These are phyloP conservation scores for Penicillium griseofulvum DNA, from an alignment of 2,329 filamentous ascomycete genomes.

Conservation along the genomic window DNA sequence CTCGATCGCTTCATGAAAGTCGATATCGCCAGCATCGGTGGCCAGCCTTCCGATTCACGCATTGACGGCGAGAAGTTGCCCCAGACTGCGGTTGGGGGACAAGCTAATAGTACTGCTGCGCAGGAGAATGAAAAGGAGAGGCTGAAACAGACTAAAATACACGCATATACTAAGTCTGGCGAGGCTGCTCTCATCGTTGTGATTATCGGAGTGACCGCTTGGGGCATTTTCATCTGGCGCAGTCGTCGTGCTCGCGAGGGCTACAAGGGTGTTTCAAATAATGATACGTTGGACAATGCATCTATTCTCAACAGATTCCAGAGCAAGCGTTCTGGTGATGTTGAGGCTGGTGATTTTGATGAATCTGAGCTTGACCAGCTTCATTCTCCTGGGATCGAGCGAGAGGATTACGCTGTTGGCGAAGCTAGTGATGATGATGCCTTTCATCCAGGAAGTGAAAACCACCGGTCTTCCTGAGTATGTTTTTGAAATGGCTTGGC, in stretches of 20 bases:
- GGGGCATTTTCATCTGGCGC: constrained; percentile 69
- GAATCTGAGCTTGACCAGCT: constrained; percentile 60
- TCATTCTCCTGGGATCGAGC: constrained; percentile 35
- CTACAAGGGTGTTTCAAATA: constrained; percentile 44
- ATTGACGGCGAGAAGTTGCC: constrained; percentile 83
- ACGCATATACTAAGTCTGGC: constrained; percentile 82
- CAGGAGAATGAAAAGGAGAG: constrained; percentile 67
- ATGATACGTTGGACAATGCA: constrained; percentile 34
- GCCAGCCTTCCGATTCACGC: constrained; percentile 70
- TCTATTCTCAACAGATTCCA: constrained; percentile 51
- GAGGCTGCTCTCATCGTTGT: constrained; percentile 83
- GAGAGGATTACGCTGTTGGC: constrained; percentile 49
- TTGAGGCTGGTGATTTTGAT: constrained; percentile 63
- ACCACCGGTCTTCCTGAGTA: constrained; percentile 7
- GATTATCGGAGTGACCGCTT: constrained; percentile 66
- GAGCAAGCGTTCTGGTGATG: constrained; percentile 46
- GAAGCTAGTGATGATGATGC: constrained; percentile 44
- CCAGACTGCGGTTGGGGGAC: constrained; percentile 72
- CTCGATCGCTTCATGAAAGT: constrained; percentile 93
- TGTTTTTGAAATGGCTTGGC: constrained; percentile 2
- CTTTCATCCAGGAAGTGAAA: background rate
- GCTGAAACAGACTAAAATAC: constrained; percentile 81
- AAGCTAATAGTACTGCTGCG: constrained; percentile 66
- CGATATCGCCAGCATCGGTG: constrained; percentile 85
- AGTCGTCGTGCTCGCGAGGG: constrained; percentile 50